phyloP scores from a whole-genome alignment of 2,329 filamentous ascomycete genomes.

The Penicillium sp. region DNA sequence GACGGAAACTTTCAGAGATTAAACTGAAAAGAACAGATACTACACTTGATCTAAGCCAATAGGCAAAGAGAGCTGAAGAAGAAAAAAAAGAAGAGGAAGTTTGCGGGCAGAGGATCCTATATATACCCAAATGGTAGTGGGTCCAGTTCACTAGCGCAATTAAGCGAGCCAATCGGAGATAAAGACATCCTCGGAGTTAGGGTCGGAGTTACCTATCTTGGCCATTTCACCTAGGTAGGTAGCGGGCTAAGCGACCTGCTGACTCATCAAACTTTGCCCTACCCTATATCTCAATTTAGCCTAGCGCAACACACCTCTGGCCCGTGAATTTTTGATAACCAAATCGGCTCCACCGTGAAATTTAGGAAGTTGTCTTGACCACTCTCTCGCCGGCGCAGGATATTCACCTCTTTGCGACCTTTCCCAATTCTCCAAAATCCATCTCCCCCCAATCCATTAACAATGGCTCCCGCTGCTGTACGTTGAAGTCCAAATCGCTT shows the following conservation, averaged over 20 bases:
- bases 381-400: slow-evolving; percentile 68
- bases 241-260: neutral
- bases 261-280: neutral
- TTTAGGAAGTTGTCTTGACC: slow-evolving; percentile 29
- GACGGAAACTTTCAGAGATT: slow-evolving; percentile 84
- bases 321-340: slow-evolving; percentile 17
- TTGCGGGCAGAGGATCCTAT: slow-evolving; percentile 17
- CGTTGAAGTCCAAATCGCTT: slow-evolving; percentile 71
- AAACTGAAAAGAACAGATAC: slow-evolving; percentile 99
- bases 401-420: slow-evolving; percentile 81
- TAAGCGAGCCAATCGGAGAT: slow-evolving; percentile 7
- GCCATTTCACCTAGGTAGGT: neutral
- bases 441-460: slow-evolving; percentile 45
- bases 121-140: slow-evolving; percentile 32
- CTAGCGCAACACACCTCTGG: slow-evolving; percentile 30
- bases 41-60: slow-evolving; percentile 87
- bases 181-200: neutral
- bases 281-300: slow-evolving; percentile 14
- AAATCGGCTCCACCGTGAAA: slow-evolving; percentile 30
- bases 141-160: neutral
- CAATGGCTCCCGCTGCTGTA: slow-evolving; percentile 90
- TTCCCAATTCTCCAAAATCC: slow-evolving; percentile 36
- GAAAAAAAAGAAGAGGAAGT: slow-evolving; percentile 46
- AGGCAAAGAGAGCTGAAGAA: slow-evolving; percentile 54
- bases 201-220: neutral